Evolutionary conservation across 2,329 filamentous ascomycete species (phyloP), one percentile per base, ranked within the genome.

Genomic region (Penicillium sp.): DNA sequence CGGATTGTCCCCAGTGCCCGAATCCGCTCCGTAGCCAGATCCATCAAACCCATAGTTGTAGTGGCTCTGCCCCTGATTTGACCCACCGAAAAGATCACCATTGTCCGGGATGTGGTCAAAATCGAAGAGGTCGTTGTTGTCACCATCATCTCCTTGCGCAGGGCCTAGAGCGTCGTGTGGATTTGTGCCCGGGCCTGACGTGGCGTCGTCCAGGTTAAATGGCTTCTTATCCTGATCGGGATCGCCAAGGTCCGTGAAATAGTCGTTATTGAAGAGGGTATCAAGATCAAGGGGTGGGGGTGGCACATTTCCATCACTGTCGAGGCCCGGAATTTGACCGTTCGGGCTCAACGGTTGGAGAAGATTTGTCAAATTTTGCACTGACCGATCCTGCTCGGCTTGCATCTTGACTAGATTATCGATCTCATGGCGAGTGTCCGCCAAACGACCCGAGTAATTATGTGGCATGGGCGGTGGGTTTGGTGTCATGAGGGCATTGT

Each of bases 341-440:
- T 79, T 85, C 0, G 88, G 88, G 54, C 82, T 89, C 9, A 94
- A 72, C 0, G 88, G 88, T 5, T 84, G 81, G 6, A 95, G 73
- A 11, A 87, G 69, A 38, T 78, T 80, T 35, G 80, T 80, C 7
- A 95, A 71, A 41, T 85, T 79, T 44, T 85, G 78, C 1, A 95
- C 83, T 32, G 84, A 83, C 32, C 75, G 75, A 43, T 84, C 80
- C 55, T 95, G 88, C 42, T 90, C 80, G 15, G 79, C 77, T 57
- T 93, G 85, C 54, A 95, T 71, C 29, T 81, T 82, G 46, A 85
- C 79, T 2, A 96, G 72, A 18, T 84, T 75, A 35, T 92, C 85
- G 17, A 95, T 76, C 45, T 94, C 84, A 10, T 82, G 72, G 44
- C 83, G 75, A 3, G 83, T 89, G 43, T 76, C 76, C 30, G 73